A percentile compares a stretch with the other conserved stretches of the same genome.
These are phyloP conservation scores for Arthrobotrys sphaeroides DNA, from an alignment of 2,329 filamentous ascomycete genomes.

Conservation along the genomic window DNA sequence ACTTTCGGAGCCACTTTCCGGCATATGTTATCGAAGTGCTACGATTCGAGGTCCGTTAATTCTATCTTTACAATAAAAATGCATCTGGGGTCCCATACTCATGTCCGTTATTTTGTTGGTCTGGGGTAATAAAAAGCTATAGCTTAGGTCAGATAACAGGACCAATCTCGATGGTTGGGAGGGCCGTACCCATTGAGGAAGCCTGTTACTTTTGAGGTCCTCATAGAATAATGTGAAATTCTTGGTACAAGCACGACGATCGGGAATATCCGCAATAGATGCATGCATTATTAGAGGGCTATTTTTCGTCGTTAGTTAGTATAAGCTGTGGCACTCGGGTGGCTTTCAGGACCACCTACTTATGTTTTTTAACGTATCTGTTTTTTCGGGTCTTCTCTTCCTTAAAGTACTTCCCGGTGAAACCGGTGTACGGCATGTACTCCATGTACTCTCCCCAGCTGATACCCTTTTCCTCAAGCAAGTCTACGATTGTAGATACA, in stretches of 20 bases:
- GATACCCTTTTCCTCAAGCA: constrained; percentile 73
- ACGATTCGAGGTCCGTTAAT: not conserved
- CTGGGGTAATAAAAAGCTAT: constrained; percentile 75
- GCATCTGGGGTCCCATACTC: constrained; percentile 63
- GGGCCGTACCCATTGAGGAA: constrained; percentile 72
- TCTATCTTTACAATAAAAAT: not conserved
- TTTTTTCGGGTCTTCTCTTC: constrained; percentile 74
- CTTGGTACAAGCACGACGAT: constrained; percentile 75
- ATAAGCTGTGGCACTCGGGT: not conserved
- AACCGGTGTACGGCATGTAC: constrained; percentile 78
- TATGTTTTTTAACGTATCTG: constrained; percentile 86
- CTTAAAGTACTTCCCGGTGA: constrained; percentile 71
- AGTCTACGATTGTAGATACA: constrained; percentile 73
- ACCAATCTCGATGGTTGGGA: not conserved
- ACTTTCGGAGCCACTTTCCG: constrained; percentile 73
- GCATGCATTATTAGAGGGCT: constrained; percentile 71
- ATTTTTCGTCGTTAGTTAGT: not conserved
- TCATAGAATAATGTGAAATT: constrained; percentile 75
- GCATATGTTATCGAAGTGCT: constrained; percentile 72
- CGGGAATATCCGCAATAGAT: constrained; percentile 68
- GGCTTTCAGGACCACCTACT: constrained; percentile 62
- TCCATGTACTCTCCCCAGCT: constrained; percentile 80
- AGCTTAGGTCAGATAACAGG: not conserved
- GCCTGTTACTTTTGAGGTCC: constrained; percentile 70
- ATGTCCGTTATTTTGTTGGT: constrained; percentile 78